These are phyloP conservation scores for Stephania yunnanensis DNA, from an alignment of 164 flowering plant species.

Conservation along the genomic window DNA sequence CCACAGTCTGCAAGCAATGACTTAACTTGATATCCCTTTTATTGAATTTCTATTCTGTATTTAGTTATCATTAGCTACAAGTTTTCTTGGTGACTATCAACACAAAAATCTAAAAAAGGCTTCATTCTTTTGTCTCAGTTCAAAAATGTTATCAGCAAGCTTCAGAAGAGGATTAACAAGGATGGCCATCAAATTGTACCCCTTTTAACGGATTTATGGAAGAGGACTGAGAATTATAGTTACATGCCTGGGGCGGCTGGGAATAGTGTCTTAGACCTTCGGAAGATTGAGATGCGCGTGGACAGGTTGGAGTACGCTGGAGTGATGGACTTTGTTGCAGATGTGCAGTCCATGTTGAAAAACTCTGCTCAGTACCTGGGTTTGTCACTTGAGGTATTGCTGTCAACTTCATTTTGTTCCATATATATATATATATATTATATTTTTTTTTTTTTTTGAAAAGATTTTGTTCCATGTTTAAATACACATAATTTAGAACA, in stretches of 20 bases:
- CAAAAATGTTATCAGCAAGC: slow-evolving; percentile 77
- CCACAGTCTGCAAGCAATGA: not conserved
- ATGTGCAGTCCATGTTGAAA: slow-evolving; percentile 83
- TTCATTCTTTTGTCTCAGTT: slow-evolving; percentile 47
- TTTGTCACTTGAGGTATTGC: slow-evolving; percentile 68
- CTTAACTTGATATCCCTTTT: not conserved
- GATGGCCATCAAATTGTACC: slow-evolving; percentile 89
- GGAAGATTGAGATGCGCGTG: slow-evolving; percentile 66
- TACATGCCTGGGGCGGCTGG: slow-evolving; percentile 30
- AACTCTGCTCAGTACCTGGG: slow-evolving; percentile 59
- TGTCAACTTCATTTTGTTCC: not conserved
- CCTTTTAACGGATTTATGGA: slow-evolving; percentile 73
- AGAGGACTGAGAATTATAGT: slow-evolving; percentile 50
- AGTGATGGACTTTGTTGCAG: slow-evolving; percentile 72
- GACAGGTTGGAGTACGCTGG: slow-evolving; percentile 69
- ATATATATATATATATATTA: too few relatives aligned
- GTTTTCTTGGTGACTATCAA: not conserved
- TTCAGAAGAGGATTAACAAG: slow-evolving; percentile 75
- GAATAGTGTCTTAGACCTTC: slow-evolving; percentile 48
- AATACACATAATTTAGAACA: too few relatives aligned
- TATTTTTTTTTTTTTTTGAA: too few relatives aligned
- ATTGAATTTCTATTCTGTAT: not conserved
- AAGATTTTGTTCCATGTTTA: too few relatives aligned
- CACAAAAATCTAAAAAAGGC: not conserved
- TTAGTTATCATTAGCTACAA: not conserved